Evolutionary conservation across 257 asterid species (phyloP).

Genomic region (Rehmannia glutinosa): DNA sequence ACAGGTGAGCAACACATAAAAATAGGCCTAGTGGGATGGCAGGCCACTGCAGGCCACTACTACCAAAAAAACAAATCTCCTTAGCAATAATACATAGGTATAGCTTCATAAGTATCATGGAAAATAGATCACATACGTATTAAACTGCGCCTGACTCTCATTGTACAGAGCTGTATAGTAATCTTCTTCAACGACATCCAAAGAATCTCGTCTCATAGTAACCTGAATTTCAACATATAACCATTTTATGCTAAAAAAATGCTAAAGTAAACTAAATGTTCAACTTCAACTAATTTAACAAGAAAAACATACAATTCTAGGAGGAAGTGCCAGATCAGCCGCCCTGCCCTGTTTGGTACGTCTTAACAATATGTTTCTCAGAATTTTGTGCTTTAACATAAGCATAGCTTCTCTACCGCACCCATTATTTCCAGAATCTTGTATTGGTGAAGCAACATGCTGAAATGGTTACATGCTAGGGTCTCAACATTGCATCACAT

Average conservation of each 20-base stretch:
- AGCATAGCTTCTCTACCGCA: conserved; percentile 73
- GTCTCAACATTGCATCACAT: conserved; percentile 16
- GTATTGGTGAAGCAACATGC: conserved; percentile 81
- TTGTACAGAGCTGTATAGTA: conserved; percentile 80
- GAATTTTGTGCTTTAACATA: conserved; percentile 70
- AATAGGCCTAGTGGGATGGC: neutral
- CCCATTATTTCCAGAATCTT: conserved; percentile 47
- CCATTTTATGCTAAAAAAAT: neutral
- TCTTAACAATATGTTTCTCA: conserved; percentile 73
- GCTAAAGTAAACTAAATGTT: conserved; percentile 5
- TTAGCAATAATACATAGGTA: neutral
- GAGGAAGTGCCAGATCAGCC: conserved; percentile 96
- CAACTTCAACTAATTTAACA: neutral
- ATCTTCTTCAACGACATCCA: conserved; percentile 89
- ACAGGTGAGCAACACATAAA: neutral
- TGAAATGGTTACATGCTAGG: conserved; percentile 27
- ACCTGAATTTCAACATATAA: conserved; percentile 48
- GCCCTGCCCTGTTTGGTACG: conserved; percentile 98
- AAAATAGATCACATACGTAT: conserved; percentile 54
- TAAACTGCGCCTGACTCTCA: conserved; percentile 87
- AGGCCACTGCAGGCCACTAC: too few relatives aligned
- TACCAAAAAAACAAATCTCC: neutral
- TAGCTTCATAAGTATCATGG: neutral
- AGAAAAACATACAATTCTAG: conserved; percentile 63
- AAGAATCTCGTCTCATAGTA: conserved; percentile 64